Evolutionary conservation across 352 stramenopile species (phyloP), one percentile per base, ranked within the genome.

Genomic region (Phytophthora sp.): DNA sequence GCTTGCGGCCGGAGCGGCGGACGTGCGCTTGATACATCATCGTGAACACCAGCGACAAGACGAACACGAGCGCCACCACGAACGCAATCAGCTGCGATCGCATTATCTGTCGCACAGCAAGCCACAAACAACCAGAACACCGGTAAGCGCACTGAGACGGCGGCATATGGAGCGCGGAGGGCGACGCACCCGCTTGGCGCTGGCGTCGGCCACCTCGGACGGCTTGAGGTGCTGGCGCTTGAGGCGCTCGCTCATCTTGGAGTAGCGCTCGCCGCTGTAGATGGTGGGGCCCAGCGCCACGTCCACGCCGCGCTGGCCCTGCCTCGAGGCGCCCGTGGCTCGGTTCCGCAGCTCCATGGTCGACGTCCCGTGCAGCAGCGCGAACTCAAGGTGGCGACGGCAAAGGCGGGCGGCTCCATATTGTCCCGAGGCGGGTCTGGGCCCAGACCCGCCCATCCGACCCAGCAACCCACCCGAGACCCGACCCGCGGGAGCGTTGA

Each of bases 201-300:
- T 78, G 45, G 62, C 57, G n/a, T 73, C 69, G 13, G 69, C 59
- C 4, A 85, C 49, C 23, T 89, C 72, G 4, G 72, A 62, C 13
- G 66, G 53, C 17, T 70, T 79, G 51, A 77, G 80, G 41, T 89
- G 64, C 66, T 87, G 80, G n/a, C 86, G 86, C 68, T 89, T 89
- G 12, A 92, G 58, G 1, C 86, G 79, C 74, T 94, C 86, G 50
- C 79, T 91, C 75, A 89, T 87, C 72, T 94, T 94, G 48, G 76
- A 80, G 67, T 91, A 94, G 51, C 86, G 82, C 69, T 92, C 86
- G 52, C 86, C 86, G 3, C 70, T 84, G 66, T 94, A 94, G 50
- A 94, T 85, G 23, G 83, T 88, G n/a, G 86, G 86, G 0, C 86
- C 86, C 1, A 94, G 69, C 17, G 72, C 50, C 26, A 94, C 83